Conservation (phyloP, 192 early-diverging fungal genomes). For the Coemansia sp. region DNA sequence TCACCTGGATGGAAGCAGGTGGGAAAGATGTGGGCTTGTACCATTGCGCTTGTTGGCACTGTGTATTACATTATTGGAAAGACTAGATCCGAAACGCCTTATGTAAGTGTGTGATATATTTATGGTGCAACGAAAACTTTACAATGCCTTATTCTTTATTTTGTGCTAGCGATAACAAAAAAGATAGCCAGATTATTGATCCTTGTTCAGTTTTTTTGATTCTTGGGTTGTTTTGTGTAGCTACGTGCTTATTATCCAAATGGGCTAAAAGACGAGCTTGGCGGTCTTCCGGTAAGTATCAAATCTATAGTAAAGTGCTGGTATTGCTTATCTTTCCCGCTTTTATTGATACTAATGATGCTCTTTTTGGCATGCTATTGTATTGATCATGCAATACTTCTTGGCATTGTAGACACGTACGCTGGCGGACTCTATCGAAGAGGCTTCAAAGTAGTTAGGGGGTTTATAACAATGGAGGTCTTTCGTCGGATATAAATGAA, state of each 20-base stretch:
- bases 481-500: no score
- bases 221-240: constrained; percentile 10
- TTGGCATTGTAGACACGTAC: constrained; percentile 31
- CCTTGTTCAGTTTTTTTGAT: neutral
- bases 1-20: constrained; percentile 60
- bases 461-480: no score
- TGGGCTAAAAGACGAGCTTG: constrained; percentile 68
- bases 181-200: neutral
- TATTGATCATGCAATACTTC: no score
- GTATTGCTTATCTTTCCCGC: neutral
- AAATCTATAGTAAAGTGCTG: neutral
- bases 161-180: neutral
- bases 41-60: constrained; percentile 57
- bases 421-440: constrained; percentile 29
- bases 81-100: constrained; percentile 59
- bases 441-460: constrained; percentile 14
- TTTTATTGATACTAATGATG: neutral
- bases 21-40: constrained; percentile 57
- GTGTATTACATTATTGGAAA: constrained; percentile 57
- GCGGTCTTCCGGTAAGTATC: constrained; percentile 44
- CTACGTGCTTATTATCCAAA: constrained; percentile 65
- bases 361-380: neutral
- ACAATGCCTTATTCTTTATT: neutral
- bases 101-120: constrained; percentile 40
- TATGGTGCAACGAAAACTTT: neutral